Evolutionary conservation across 129 eudicot genomes (phyloP), one percentile per base, ranked within the genome.

Genomic region (Flaveria brownii): DNA sequence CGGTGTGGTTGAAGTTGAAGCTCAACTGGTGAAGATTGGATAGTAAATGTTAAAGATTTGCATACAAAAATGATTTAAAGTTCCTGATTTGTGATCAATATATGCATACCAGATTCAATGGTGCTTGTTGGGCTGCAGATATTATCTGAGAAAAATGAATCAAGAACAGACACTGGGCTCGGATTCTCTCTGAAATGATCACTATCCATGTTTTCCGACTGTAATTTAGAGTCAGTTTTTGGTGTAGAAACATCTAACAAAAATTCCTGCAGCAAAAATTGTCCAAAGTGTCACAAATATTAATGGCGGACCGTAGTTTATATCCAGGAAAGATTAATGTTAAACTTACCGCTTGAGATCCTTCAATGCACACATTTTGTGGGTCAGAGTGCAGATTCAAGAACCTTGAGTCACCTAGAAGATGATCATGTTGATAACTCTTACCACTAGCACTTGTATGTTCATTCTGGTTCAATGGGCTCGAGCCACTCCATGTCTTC

Each of bases 121-220:
- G 76, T 82, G 77, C 87, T 82, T 22, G 85, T 67, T 6, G 92
- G 90, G 77, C 90, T 85, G 74, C 82, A 59, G 5, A 72, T 42
- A 74, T 84, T 85, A 41, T 89, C 94, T 22, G 70, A 26, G 77
- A 86, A 87, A 72, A 80, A 70, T 36, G 87, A 80, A 33, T 88
- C 96, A 20, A 90, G 91, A 68, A 88, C 92, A 13, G 96, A 90
- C 51, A 90, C 86, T 7, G 96, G 96, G 62, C 96, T 90, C 6
- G 82, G 86, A 50, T 88, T 83, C 68, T 88, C 92, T 73, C 88
- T 81, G 56, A 86, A 76, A 22, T 81, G 81, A 43, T 67, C 82
- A 36, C 13, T 80, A 51, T 72, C 84, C 70, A 55, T 59, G 75
- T 68, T 75, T 64, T 75, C 70, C 51, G 68, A 26, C 50, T 36